Evolutionary conservation across 2,329 filamentous ascomycete species (phyloP), one percentile per base, ranked within the genome.

Genomic region (Pseudocercospora fuligena): DNA sequence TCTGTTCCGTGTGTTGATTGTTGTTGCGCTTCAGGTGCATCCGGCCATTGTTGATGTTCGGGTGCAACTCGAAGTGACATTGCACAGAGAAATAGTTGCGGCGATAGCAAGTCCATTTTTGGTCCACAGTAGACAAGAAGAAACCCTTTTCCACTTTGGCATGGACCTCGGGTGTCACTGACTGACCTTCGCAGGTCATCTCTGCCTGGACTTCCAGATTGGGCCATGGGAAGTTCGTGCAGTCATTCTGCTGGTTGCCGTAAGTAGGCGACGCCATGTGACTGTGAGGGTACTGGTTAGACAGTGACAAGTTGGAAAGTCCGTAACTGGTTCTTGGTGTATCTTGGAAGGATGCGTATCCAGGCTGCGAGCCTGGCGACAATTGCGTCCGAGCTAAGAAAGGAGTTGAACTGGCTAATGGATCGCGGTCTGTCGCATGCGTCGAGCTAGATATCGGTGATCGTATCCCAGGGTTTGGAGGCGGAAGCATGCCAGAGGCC

Each of bases 41-140:
- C 27, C 88, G 85, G 16, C 81, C 79, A 9, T 87, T 82, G 63
- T 73, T 83, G 77, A 75, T 83, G 83, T 81, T 89, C 80, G 91
- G 91, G 47, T 84, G 83, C 25, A 97, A 81, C 12, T 86, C 86
- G 79, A 90, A 97, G 2, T 90, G 92, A 78, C 92, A 94, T 60
- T 90, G 88, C 61, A 95, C 93, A 0, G 92, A 90, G 77, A 97
- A 95, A 80, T 97, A 97, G 78, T 97, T 97, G 51, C 94, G 87
- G 36, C 93, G 86, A 77, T 97, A 97, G 80, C 93, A 97, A 0
- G 93, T 97, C 93, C 93, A 97, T 73, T 94, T 92, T 19, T 87
- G 85, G 63, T 96, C 93, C 16, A 71, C 63, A 3, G 86, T 86
- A 40, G 82, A 82, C 59, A 89, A 82, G 77, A 97, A 97, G 80